Evolutionary conservation across 2,329 filamentous ascomycete species (phyloP).

Genomic region (Colletotrichum truncatum): DNA sequence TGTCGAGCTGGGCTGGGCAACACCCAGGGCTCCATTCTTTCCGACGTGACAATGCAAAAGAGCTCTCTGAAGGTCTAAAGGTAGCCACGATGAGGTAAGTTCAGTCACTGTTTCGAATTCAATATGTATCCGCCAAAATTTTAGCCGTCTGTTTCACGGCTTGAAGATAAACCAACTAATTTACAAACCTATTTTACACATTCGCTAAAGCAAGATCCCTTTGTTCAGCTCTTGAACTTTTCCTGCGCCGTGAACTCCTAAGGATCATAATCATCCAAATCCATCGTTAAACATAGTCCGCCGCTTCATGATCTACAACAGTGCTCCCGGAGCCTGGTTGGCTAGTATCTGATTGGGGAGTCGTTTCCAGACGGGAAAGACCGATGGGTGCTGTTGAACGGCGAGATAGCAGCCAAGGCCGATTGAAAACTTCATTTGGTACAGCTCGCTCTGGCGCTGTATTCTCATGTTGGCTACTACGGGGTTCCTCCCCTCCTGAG

Average conservation of each 20-base stretch:
- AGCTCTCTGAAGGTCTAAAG: too few relatives aligned
- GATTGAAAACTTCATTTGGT: background rate
- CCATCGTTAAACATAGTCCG: constrained; percentile 11
- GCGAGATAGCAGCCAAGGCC: background rate
- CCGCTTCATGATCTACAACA: background rate
- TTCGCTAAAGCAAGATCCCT: background rate
- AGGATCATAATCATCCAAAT: constrained; percentile 8
- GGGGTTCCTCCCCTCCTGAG: background rate
- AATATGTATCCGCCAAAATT: too few relatives aligned
- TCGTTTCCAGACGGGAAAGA: background rate
- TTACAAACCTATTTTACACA: background rate
- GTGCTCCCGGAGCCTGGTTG: background rate
- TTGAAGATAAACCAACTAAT: too few relatives aligned
- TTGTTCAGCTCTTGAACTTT: background rate
- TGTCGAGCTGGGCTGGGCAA: too few relatives aligned
- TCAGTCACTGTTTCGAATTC: too few relatives aligned
- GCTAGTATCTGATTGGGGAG: background rate
- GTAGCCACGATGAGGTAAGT: too few relatives aligned
- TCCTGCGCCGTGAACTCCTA: background rate
- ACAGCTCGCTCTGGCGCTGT: background rate
- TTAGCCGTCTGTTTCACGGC: too few relatives aligned
- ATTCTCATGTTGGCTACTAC: background rate
- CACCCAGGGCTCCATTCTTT: too few relatives aligned
- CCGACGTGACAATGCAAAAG: too few relatives aligned
- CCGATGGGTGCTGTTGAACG: background rate